phyloP scores from a whole-genome alignment of 2,329 filamentous ascomycete genomes.

The Blastomyces gilchristii region DNA sequence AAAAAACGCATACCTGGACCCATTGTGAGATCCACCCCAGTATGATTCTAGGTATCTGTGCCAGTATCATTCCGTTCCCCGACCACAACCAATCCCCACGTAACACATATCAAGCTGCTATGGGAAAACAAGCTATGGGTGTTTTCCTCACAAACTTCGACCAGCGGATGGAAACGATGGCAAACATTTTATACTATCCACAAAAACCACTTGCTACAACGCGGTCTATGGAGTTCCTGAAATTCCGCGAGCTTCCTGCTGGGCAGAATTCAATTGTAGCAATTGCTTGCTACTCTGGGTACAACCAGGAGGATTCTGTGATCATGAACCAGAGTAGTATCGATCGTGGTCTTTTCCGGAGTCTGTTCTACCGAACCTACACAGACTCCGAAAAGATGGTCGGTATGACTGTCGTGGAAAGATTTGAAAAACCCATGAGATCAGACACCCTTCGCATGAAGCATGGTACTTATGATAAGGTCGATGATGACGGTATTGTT shows the following conservation, averaged over 20 bases:
- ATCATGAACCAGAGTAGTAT: conserved; percentile 99
- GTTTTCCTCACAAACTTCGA: conserved; percentile 97
- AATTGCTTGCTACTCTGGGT: conserved; percentile 93
- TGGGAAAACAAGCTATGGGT: conserved; percentile 99
- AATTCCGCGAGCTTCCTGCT: conserved; percentile 92
- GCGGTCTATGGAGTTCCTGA: conserved; percentile 95
- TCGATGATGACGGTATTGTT: conserved; percentile 92
- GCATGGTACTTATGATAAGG: conserved; percentile 92
- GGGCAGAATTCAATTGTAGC: conserved; percentile 98
- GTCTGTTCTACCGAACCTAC: conserved; percentile 95
- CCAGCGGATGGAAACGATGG: conserved; percentile 98
- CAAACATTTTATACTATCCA: conserved; percentile 96
- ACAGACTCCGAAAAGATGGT: conserved; percentile 95
- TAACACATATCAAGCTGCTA: conserved; percentile 98
- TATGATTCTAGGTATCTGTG: conserved; percentile 97
- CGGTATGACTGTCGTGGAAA: conserved; percentile 82
- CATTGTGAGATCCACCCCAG: conserved; percentile 99
- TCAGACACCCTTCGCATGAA: conserved; percentile 84
- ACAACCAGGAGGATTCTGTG: conserved; percentile 99
- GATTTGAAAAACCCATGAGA: conserved; percentile 90
- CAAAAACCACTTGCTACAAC: conserved; percentile 96
- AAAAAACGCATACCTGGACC: conserved; percentile 82
- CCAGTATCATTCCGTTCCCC: conserved; percentile 98
- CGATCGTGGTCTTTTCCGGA: conserved; percentile 92
- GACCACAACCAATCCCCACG: conserved; percentile 96